phyloP scores from a whole-genome alignment of 2,329 filamentous ascomycete species.

The Cercospora sojina region DNA sequence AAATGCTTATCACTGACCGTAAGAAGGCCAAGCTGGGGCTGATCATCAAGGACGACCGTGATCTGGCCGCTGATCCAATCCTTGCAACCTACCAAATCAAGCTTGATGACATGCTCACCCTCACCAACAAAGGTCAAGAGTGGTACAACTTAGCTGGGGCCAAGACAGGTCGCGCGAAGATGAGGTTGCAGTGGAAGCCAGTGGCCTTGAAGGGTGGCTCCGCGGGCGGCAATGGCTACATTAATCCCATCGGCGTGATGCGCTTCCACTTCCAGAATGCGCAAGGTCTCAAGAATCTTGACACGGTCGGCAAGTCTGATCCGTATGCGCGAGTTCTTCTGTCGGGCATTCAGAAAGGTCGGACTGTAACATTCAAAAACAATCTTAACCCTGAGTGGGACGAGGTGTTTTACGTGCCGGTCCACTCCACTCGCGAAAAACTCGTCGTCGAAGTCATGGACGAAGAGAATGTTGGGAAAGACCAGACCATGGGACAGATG shows the following conservation, averaged over 20 bases:
- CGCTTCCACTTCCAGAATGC: constrained; percentile 87
- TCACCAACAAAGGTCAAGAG: constrained; percentile 88
- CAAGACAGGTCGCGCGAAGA: constrained; percentile 81
- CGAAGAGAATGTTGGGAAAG: constrained; percentile 85
- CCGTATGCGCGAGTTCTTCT: constrained; percentile 86
- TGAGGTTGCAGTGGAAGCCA: constrained; percentile 93
- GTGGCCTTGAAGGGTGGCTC: constrained; percentile 76
- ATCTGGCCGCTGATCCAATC: constrained; percentile 76
- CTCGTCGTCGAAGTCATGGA: constrained; percentile 95
- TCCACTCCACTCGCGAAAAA: constrained; percentile 81
- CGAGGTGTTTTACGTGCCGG: constrained; percentile 88
- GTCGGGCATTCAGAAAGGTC: constrained; percentile 84
- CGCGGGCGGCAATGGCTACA: constrained; percentile 75
- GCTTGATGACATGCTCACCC: constrained; percentile 85
- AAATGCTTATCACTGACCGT: constrained; percentile 90
- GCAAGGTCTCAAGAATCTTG: constrained; percentile 80
- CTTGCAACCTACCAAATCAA: constrained; percentile 94
- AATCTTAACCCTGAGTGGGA: constrained; percentile 95
- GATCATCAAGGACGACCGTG: constrained; percentile 92
- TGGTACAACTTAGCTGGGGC: constrained; percentile 88
- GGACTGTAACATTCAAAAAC: constrained; percentile 94
- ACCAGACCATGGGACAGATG: constrained; percentile 78
- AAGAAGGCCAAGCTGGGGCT: constrained; percentile 87
- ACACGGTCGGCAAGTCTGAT: constrained; percentile 95
- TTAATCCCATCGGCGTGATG: constrained; percentile 92